These are phyloP conservation scores for Monosporascus ibericus DNA, from an alignment of 2,329 filamentous ascomycete species.

Conservation along the genomic window DNA sequence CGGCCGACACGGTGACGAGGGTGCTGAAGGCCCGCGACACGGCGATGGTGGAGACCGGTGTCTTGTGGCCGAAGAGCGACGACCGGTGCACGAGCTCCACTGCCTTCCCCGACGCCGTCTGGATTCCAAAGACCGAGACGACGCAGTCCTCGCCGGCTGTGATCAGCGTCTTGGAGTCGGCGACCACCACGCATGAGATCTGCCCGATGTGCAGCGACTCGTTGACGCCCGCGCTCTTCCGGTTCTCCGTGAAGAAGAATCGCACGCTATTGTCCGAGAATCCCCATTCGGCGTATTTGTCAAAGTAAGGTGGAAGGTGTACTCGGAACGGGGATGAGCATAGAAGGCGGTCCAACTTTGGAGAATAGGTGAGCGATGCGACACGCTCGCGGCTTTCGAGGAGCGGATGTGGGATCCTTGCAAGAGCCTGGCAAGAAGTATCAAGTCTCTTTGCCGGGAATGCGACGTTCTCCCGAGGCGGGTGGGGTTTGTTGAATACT, in stretches of 20 bases:
- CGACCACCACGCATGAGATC: constrained; percentile 75
- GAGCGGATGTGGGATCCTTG: constrained; percentile 71
- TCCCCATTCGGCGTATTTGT: constrained; percentile 93
- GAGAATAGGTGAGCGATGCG: constrained; percentile 68
- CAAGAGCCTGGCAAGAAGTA: constrained; percentile 67
- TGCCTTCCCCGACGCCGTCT: constrained; percentile 54
- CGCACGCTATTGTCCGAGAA: constrained; percentile 89
- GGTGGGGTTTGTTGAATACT: constrained; percentile 79
- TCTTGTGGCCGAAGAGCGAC: constrained; percentile 85
- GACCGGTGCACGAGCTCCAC: constrained; percentile 75
- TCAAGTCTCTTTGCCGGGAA: constrained; percentile 68
- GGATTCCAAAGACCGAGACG: constrained; percentile 74
- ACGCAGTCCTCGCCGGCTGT: constrained; percentile 92
- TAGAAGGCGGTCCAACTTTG: constrained; percentile 75
- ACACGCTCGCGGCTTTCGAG: constrained; percentile 75
- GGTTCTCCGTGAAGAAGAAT: constrained; percentile 80
- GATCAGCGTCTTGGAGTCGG: constrained; percentile 83
- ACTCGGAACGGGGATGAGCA: constrained; percentile 79
- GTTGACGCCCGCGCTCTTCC: constrained; percentile 77
- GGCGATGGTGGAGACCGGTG: constrained; percentile 73
- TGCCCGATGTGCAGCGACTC: constrained; percentile 93
- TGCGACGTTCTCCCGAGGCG: constrained; percentile 62
- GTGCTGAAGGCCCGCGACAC: constrained; percentile 85
- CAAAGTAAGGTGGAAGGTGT: constrained; percentile 79
- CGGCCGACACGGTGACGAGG: constrained; percentile 73